Conservation (phyloP, 1,139 yeast species). For the Pneumocystis sp. region DNA sequence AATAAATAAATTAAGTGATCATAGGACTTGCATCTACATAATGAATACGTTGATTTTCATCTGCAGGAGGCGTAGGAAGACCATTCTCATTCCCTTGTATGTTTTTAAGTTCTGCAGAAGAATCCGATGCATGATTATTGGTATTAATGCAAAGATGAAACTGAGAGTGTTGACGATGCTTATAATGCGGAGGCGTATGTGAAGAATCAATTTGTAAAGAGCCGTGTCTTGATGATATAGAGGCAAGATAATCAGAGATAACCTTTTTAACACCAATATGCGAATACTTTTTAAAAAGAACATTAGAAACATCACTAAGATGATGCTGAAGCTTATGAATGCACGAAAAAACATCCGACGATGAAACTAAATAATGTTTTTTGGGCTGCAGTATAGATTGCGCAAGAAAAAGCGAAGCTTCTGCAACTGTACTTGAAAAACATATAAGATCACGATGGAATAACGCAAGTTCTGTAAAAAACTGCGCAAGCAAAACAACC, state of each 20-base stretch:
- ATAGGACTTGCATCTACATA: background rate
- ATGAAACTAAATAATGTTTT: constrained; percentile 15
- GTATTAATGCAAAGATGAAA: background rate
- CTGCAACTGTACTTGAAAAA: constrained; percentile 48
- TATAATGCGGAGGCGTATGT: constrained; percentile 6
- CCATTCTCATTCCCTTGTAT: background rate
- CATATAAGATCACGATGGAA: constrained; percentile 56
- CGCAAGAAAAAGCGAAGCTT: constrained; percentile 58
- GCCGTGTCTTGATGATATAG: constrained; percentile 10
- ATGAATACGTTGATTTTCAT: background rate
- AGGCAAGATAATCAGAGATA: constrained; percentile 15
- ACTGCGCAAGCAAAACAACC: constrained; percentile 35
- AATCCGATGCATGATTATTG: background rate
- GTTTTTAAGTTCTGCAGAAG: background rate
- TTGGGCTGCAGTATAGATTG: constrained; percentile 40
- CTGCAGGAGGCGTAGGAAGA: constrained; percentile 4
- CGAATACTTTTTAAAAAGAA: constrained; percentile 26
- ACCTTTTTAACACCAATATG: constrained; percentile 18
- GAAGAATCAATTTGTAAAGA: constrained; percentile 8
- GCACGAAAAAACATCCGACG: constrained; percentile 3
- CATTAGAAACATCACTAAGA: constrained; percentile 22
- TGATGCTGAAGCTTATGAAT: constrained; percentile 13
- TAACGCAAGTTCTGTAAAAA: constrained; percentile 60
- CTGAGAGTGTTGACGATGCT: background rate
- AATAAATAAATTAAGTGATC: background rate